These are phyloP conservation scores for Drechslera avenae DNA, from an alignment of 2,329 filamentous ascomycete species.

Conservation along the genomic window DNA sequence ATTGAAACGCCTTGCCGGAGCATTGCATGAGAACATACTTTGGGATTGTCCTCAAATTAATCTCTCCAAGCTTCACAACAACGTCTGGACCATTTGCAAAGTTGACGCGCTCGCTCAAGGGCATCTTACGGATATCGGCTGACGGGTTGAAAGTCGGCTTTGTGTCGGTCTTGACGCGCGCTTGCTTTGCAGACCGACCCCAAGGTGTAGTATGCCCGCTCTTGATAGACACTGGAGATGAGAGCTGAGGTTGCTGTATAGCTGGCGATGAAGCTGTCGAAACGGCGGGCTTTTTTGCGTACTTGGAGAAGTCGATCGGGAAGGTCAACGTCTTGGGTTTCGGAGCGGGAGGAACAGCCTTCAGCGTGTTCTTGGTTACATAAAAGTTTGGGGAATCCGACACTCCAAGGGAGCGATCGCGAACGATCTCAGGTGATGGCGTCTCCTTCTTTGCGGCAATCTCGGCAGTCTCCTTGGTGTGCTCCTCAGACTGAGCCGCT, in stretches of 20 bases:
- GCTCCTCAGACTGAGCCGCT: neutral
- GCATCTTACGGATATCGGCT: conserved; percentile 30
- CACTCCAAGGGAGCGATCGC: neutral
- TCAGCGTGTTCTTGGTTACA: conserved; percentile 25
- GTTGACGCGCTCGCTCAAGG: conserved; percentile 22
- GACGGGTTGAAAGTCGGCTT: conserved; percentile 17
- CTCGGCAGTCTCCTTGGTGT: neutral
- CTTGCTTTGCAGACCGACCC: neutral
- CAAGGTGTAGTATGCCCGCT: neutral
- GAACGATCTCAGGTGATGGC: neutral
- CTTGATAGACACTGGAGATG: neutral
- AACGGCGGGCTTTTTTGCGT: conserved; percentile 18
- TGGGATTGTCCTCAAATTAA: conserved; percentile 17
- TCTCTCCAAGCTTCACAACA: conserved; percentile 24
- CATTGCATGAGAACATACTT: conserved; percentile 39
- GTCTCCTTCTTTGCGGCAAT: neutral
- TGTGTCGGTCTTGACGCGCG: conserved; percentile 6
- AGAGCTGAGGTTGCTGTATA: neutral
- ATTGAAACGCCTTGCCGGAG: conserved; percentile 25
- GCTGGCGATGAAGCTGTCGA: neutral
- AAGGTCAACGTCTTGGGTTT: conserved; percentile 29
- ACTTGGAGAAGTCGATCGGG: conserved; percentile 29
- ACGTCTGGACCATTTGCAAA: conserved; percentile 31
- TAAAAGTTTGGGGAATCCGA: conserved; percentile 16
- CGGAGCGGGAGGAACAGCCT: conserved; percentile 22